Evolutionary conservation across 768 basidiomycete species (phyloP).

Genomic region (Mycena filopes): DNA sequence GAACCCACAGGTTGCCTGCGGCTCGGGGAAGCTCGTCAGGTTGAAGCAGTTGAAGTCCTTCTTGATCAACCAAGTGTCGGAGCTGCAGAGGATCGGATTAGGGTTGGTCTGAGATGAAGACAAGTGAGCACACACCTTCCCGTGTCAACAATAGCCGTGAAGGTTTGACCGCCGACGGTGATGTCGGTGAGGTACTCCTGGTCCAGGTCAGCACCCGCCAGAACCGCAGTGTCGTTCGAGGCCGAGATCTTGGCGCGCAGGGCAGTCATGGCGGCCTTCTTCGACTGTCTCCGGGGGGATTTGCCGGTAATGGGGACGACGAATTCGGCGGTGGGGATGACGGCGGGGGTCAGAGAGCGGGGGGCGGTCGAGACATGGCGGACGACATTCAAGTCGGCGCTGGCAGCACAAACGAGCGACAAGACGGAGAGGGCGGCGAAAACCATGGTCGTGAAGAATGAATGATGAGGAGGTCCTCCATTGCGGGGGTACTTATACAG

Average conservation of each 20-base stretch:
- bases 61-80: conserved; percentile 36
- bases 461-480: neutral
- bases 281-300: conserved; percentile 23
- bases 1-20: conserved; percentile 31
- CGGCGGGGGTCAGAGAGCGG: conserved; percentile 18
- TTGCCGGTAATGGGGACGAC: conserved; percentile 23
- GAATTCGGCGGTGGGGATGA: conserved; percentile 30
- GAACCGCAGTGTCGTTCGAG: conserved; percentile 16
- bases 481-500: too few relatives aligned
- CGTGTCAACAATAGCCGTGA: conserved; percentile 32
- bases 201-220: conserved; percentile 31
- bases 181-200: conserved; percentile 33
- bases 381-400: conserved; percentile 8
- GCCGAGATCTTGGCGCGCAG: neutral
- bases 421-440: conserved; percentile 3
- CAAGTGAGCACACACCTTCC: conserved; percentile 24
- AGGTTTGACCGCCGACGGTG: conserved; percentile 33
- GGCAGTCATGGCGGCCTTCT: conserved; percentile 9
- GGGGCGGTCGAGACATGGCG: conserved; percentile 14
- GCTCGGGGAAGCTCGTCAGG: conserved; percentile 20
- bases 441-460: conserved; percentile 10
- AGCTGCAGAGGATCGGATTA: conserved; percentile 21
- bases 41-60: conserved; percentile 36
- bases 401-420: conserved; percentile 2
- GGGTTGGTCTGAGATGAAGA: neutral